A percentile compares a stretch with the other conserved stretches of the same genome.
Conservation (phyloP, 2,329 filamentous ascomycete genomes). For the Gnomoniopsis sp. region DNA sequence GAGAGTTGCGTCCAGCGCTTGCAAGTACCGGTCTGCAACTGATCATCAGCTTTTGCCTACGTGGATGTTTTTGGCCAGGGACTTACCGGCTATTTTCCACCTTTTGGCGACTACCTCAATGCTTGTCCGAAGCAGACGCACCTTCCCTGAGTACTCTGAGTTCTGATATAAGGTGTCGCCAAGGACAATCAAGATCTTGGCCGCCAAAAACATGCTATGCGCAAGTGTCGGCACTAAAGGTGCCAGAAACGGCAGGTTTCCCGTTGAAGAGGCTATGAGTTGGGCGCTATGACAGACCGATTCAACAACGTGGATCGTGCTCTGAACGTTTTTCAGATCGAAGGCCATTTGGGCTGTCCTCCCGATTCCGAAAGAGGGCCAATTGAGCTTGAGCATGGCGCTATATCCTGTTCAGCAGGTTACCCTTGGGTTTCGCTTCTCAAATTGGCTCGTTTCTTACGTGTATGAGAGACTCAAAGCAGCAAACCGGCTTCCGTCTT, state of each 20-base stretch:
- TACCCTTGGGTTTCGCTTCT: constrained; percentile 3
- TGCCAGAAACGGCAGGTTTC: constrained; percentile 14
- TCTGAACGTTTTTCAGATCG: constrained; percentile 18
- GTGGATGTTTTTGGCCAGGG: background rate
- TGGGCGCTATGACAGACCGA: constrained; percentile 22
- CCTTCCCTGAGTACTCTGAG: constrained; percentile 22
- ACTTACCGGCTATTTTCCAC: constrained; percentile 28
- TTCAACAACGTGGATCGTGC: constrained; percentile 22
- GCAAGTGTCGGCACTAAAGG: constrained; percentile 22
- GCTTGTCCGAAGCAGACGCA: constrained; percentile 21
- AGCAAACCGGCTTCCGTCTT: constrained; percentile 22
- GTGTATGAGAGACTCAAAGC: constrained; percentile 26
- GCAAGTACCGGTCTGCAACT: constrained; percentile 11
- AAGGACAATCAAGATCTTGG: constrained; percentile 24
- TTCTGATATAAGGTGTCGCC: constrained; percentile 22
- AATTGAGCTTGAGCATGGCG: constrained; percentile 28
- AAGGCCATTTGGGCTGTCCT: constrained; percentile 1
- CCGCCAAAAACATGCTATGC: constrained; percentile 24
- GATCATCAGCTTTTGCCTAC: background rate
- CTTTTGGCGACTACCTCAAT: constrained; percentile 22
- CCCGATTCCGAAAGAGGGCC: constrained; percentile 22
- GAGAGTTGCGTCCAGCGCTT: constrained; percentile 14
- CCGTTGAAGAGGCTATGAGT: constrained; percentile 18
- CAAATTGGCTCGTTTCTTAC: constrained; percentile 19
- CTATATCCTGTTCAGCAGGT: constrained; percentile 20